Percentiles rank a stretch among this genome's conserved stretches.
phyloP scores from a whole-genome alignment of 2,329 filamentous ascomycete species.

The Harringtonia lauricola region DNA sequence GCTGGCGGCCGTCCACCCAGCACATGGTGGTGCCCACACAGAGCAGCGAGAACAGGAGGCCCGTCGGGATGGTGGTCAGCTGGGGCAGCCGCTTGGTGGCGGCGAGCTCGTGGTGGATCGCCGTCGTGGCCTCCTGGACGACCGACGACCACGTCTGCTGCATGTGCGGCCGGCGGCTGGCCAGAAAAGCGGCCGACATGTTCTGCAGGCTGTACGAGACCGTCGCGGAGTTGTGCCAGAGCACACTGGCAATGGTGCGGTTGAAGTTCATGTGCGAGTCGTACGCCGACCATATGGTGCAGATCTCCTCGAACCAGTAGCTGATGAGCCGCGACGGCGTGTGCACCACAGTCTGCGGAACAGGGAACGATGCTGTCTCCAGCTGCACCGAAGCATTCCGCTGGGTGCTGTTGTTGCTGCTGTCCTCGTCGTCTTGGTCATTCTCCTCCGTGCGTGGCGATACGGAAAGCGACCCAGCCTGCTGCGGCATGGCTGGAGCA shows the following conservation, averaged over 20 bases:
- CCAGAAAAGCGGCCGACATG: conserved; percentile 26
- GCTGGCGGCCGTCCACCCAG: conserved; percentile 21
- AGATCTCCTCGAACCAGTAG: conserved; percentile 27
- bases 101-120: conserved; percentile 10
- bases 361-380: no score
- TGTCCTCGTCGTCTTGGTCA: no score
- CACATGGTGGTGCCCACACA: conserved; percentile 25
- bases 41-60: conserved; percentile 22
- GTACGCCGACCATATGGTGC: conserved; percentile 25
- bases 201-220: conserved; percentile 25
- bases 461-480: no score
- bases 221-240: conserved; percentile 22
- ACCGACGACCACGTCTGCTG: conserved; percentile 22
- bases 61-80: conserved; percentile 16
- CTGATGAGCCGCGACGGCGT: conserved; percentile 21
- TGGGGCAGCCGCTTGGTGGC: neutral
- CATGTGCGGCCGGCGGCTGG: conserved; percentile 14
- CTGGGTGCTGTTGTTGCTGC: neutral
- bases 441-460: no score
- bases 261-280: conserved; percentile 25
- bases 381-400: neutral
- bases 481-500: no score
- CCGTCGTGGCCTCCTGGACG: conserved; percentile 20
- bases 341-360: conserved; percentile 14
- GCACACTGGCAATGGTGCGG: conserved; percentile 22